These are phyloP conservation scores for Suillus weaverae DNA, from an alignment of 768 basidiomycete species.

Conservation along the genomic window DNA sequence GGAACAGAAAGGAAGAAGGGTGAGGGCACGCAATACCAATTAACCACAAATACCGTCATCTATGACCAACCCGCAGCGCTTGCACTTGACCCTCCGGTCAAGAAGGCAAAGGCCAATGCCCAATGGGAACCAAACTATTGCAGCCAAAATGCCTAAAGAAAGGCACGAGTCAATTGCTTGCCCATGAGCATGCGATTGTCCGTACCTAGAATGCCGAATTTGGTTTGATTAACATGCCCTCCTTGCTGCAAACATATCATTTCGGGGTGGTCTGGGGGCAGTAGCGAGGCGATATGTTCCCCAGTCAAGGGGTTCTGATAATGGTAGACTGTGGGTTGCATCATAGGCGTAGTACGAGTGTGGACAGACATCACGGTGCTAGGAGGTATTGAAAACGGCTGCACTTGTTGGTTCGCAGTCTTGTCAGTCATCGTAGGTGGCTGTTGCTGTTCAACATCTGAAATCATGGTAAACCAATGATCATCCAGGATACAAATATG, in stretches of 20 bases:
- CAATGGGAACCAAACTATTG: constrained; percentile 84
- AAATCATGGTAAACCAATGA: constrained; percentile 1
- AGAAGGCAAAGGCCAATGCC: constrained; percentile 78
- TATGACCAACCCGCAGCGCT: constrained; percentile 42
- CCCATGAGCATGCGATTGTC: no score
- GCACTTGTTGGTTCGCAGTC: constrained; percentile 13
- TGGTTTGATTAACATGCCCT: constrained; percentile 59
- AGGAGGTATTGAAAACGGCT: constrained; percentile 14
- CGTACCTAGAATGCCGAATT: constrained; percentile 71
- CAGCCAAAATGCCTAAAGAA: constrained; percentile 68
- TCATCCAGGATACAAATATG: neutral
- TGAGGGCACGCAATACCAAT: neutral
- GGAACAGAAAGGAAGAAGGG: neutral
- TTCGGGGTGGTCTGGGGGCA: constrained; percentile 78
- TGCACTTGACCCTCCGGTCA: constrained; percentile 69
- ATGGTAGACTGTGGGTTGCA: constrained; percentile 59
- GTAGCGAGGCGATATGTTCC: constrained; percentile 56
- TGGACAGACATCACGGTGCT: constrained; percentile 20
- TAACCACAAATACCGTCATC: constrained; percentile 38
- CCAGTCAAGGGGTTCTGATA: constrained; percentile 65
- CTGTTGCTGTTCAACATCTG: constrained; percentile 12
- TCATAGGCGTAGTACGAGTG: constrained; percentile 25
- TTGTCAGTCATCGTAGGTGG: constrained; percentile 12
- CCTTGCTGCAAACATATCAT: constrained; percentile 85
- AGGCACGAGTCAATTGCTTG: neutral